A percentile compares a stretch with the other conserved stretches of the same genome.
Evolutionary conservation across 164 flowering plant genomes (phyloP).

Genomic region (Cinnamomum chago): DNA sequence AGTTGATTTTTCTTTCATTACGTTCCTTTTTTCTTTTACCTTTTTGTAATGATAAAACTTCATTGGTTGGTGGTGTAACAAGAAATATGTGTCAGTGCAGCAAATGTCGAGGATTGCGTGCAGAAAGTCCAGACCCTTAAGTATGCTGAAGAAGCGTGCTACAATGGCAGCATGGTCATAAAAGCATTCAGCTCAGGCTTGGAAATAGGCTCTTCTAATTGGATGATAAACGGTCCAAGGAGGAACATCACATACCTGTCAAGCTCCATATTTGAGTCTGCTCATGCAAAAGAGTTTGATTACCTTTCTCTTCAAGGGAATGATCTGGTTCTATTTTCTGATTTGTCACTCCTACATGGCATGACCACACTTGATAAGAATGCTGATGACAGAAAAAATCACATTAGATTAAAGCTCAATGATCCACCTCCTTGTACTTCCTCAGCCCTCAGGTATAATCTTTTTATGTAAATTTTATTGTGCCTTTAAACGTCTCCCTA

Average conservation of each 20-base stretch:
- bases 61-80: constrained; percentile 5
- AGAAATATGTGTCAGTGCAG: constrained; percentile 59
- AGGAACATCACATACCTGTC: constrained; percentile 48
- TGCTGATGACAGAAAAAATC: not conserved
- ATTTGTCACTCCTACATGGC: constrained; percentile 39
- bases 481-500: not conserved
- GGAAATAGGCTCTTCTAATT: constrained; percentile 85
- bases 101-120: constrained; percentile 63
- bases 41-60: not conserved
- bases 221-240: constrained; percentile 58
- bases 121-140: constrained; percentile 59
- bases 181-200: constrained; percentile 87
- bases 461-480: not conserved
- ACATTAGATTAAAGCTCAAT: not conserved
- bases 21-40: not conserved
- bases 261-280: constrained; percentile 56
- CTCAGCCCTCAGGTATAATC: constrained; percentile 17
- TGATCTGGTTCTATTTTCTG: constrained; percentile 69
- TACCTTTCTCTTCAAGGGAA: constrained; percentile 55
- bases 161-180: constrained; percentile 57
- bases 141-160: constrained; percentile 78
- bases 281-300: constrained; percentile 65
- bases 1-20: not conserved
- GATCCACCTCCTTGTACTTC: not conserved
- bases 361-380: constrained; percentile 8